A percentile compares a stretch with the other conserved stretches of the same genome.
These are phyloP conservation scores for Paecilomyces niveus DNA, from an alignment of 2,329 filamentous ascomycete genomes.

Conservation along the genomic window DNA sequence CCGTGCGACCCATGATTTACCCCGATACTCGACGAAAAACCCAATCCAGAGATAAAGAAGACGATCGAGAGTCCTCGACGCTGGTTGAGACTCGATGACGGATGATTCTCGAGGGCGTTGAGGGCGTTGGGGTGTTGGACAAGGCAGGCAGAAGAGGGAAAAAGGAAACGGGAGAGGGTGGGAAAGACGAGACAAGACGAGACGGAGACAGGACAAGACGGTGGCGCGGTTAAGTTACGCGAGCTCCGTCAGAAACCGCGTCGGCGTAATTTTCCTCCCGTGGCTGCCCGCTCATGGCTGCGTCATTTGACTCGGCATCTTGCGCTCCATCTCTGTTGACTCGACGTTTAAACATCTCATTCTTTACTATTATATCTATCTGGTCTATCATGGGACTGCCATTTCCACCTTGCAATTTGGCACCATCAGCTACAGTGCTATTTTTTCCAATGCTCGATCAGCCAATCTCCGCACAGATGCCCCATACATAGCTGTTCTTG, in stretches of 20 bases:
- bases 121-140: conserved; percentile 9
- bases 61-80: not conserved
- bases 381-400: not conserved
- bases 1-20: conserved; percentile 42
- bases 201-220: conserved; percentile 16
- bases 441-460: not conserved
- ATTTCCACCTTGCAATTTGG: not conserved
- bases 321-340: not conserved
- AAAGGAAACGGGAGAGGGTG: conserved; percentile 2
- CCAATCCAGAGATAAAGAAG: conserved; percentile 14
- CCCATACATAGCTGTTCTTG: not conserved
- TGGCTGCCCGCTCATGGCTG: not conserved
- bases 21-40: conserved; percentile 11
- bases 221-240: conserved; percentile 21
- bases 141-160: conserved; percentile 6
- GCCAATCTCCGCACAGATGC: not conserved
- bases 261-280: conserved; percentile 15
- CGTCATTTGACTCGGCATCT: not conserved
- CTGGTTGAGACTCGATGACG: conserved; percentile 1
- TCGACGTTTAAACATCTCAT: not conserved
- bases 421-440: not conserved
- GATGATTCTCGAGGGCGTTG: conserved; percentile 1
- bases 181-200: conserved; percentile 3
- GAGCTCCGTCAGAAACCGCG: conserved; percentile 14
- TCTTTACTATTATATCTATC: not conserved